Evolutionary conservation across 345 rosid genomes (phyloP).

Genomic region (Mercurialis annua): DNA sequence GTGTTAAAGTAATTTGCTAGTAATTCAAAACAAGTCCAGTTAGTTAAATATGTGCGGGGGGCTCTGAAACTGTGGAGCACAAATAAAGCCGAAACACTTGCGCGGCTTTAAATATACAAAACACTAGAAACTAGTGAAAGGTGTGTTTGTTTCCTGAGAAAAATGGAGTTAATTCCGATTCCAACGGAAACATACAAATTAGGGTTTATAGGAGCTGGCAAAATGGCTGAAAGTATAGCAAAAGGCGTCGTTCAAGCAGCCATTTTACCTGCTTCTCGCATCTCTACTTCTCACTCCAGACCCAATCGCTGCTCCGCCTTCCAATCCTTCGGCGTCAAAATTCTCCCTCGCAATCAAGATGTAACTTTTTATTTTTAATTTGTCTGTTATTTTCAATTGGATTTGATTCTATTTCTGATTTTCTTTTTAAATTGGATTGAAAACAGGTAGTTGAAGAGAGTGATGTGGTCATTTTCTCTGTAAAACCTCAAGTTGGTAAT

Average conservation of each 20-base stretch:
- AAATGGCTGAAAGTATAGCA: slow-evolving; percentile 92
- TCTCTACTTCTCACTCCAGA: slow-evolving; percentile 62
- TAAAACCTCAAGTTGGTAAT: slow-evolving; percentile 85
- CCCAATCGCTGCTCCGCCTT: slow-evolving; percentile 56
- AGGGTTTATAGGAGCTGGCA: slow-evolving; percentile 87
- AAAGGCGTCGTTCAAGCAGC: slow-evolving; percentile 76
- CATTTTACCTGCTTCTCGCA: slow-evolving; percentile 62
- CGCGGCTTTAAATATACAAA: too few relatives aligned
- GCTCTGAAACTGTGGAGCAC: too few relatives aligned
- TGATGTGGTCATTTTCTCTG: slow-evolving; percentile 82
- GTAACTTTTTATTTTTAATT: slow-evolving; percentile 25
- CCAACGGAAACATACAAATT: slow-evolving; percentile 44
- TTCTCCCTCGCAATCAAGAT: slow-evolving; percentile 45
- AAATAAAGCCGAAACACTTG: too few relatives aligned
- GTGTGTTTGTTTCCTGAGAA: neutral
- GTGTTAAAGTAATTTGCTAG: too few relatives aligned
- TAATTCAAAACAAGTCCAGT: too few relatives aligned
- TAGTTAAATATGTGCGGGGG: too few relatives aligned
- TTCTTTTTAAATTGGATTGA: slow-evolving; percentile 6
- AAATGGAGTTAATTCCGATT: slow-evolving; percentile 50
- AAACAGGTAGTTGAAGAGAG: slow-evolving; percentile 70
- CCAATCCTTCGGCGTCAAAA: slow-evolving; percentile 64
- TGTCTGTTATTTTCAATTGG: neutral
- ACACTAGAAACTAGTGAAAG: too few relatives aligned
- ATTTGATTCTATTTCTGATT: neutral